Evolutionary conservation across 192 early-diverging fungal genomes (phyloP).

Genomic region (Umbelopsis sp.): DNA sequence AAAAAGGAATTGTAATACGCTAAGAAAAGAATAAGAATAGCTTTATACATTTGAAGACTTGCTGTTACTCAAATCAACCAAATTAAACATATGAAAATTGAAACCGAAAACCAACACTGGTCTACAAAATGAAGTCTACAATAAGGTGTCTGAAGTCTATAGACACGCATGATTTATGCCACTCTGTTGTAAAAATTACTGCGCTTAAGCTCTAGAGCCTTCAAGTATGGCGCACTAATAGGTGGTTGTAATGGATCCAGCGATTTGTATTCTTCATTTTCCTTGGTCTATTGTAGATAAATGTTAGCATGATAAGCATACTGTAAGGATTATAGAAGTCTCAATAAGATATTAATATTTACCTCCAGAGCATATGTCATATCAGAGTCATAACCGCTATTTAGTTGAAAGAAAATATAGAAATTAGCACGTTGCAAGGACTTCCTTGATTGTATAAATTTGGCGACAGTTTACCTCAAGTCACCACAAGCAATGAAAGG

Average conservation of each 20-base stretch:
- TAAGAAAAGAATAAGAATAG: neutral
- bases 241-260: slow-evolving; percentile 82
- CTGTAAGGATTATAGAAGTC: neutral
- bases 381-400: slow-evolving; percentile 84
- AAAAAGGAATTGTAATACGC: slow-evolving; percentile 34
- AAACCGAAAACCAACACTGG: no score
- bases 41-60: slow-evolving; percentile 8
- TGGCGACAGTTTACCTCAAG: slow-evolving; percentile 50
- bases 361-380: slow-evolving; percentile 76
- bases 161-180: neutral
- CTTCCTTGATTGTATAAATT: neutral
- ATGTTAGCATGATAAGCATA: neutral
- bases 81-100: neutral
- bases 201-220: slow-evolving; percentile 74
- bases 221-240: slow-evolving; percentile 88
- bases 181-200: slow-evolving; percentile 72
- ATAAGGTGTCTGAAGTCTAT: no score
- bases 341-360: slow-evolving; percentile 30
- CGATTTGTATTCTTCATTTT: slow-evolving; percentile 42
- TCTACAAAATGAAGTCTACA: no score
- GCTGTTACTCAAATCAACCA: neutral
- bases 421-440: neutral
- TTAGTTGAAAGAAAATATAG: neutral
- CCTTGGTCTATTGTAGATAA: slow-evolving; percentile 23
- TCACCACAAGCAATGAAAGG: slow-evolving; percentile 95